Conservation (phyloP, 1,139 yeast species). For the Yamadazyma membranifaciens region DNA sequence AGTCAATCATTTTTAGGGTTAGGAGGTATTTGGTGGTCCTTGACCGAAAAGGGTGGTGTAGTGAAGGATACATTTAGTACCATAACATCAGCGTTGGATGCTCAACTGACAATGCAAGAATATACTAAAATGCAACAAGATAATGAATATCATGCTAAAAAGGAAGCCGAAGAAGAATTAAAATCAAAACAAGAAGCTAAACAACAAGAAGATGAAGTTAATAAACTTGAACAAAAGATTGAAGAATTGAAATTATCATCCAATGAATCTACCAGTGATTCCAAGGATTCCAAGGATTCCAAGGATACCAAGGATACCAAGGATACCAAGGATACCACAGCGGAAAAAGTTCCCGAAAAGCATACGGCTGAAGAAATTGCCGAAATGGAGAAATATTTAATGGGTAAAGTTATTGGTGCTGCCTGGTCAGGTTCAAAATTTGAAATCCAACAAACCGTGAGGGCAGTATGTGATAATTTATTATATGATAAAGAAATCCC, state of each 20-base stretch:
- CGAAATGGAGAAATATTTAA: slow-evolving; percentile 78
- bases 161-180: slow-evolving; percentile 37
- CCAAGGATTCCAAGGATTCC: slow-evolving; percentile 9
- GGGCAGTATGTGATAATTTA: slow-evolving; percentile 82
- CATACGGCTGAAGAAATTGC: slow-evolving; percentile 83
- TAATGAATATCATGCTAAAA: slow-evolving; percentile 47
- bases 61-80: slow-evolving; percentile 85
- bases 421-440: slow-evolving; percentile 95
- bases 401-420: slow-evolving; percentile 91
- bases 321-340: slow-evolving; percentile 8
- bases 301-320: slow-evolving; percentile 4
- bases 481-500: slow-evolving; percentile 63
- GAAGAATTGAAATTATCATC: slow-evolving; percentile 10
- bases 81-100: slow-evolving; percentile 83
- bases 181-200: slow-evolving; percentile 21
- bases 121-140: slow-evolving; percentile 67
- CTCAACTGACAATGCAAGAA: slow-evolving; percentile 85
- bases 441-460: slow-evolving; percentile 84
- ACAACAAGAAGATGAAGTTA: slow-evolving; percentile 20
- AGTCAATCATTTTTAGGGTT: slow-evolving; percentile 75
- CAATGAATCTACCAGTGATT: slow-evolving; percentile 1
- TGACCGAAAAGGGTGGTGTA: slow-evolving; percentile 85
- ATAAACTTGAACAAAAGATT: slow-evolving; percentile 11
- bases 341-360: slow-evolving; percentile 34
- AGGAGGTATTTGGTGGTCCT: slow-evolving; percentile 79